Percentiles rank a stretch among this genome's conserved stretches.
Evolutionary conservation across 306 rosid genomes (phyloP).

Genomic region (Gleditsia sinensis): DNA sequence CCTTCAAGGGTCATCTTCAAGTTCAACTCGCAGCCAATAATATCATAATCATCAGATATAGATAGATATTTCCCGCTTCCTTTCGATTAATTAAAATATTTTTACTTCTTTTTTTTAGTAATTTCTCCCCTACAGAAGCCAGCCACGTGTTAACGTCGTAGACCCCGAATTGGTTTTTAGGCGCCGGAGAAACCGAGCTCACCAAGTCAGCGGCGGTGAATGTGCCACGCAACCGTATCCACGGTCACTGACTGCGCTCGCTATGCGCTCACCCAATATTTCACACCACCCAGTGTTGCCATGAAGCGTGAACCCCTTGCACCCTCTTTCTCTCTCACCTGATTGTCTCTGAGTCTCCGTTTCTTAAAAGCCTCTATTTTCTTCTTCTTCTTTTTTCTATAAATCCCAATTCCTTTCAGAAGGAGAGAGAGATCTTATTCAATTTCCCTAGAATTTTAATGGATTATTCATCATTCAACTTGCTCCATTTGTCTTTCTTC

Average conservation of each 20-base stretch:
- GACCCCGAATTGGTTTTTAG: background rate
- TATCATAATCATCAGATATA: no score
- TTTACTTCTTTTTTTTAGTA: background rate
- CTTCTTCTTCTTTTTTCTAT: background rate
- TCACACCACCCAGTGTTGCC: no score
- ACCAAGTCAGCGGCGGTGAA: background rate
- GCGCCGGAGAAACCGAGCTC: background rate
- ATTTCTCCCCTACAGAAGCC: background rate
- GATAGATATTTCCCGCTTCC: no score
- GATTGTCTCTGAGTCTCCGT: background rate
- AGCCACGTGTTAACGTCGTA: conserved; percentile 7
- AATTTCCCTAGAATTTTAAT: conserved; percentile 44
- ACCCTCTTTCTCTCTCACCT: background rate
- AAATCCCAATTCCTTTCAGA: background rate
- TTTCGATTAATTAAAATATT: no score
- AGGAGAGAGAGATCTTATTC: background rate
- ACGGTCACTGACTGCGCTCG: conserved; percentile 24
- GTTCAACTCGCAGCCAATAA: no score
- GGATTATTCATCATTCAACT: conserved; percentile 60
- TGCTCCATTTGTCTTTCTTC: conserved; percentile 22
- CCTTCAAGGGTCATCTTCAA: no score
- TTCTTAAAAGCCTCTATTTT: background rate
- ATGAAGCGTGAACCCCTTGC: background rate
- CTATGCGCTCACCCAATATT: no score
- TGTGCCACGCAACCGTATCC: conserved; percentile 39